These are phyloP conservation scores for Theobroma grandiflorum DNA, from an alignment of 441 rosid genomes.

Conservation along the genomic window DNA sequence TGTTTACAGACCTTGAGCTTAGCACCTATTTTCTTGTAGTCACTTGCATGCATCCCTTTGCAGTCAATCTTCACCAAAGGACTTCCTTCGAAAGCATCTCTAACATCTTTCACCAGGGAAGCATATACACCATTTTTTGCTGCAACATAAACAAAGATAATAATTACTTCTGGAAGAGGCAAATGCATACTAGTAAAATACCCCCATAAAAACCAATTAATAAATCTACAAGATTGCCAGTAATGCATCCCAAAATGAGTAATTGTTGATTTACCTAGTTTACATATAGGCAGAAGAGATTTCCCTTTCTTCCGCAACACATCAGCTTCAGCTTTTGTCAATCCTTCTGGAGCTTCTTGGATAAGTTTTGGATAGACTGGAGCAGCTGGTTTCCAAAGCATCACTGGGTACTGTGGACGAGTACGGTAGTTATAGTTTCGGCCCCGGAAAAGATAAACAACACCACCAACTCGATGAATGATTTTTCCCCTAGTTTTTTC, in stretches of 20 bases:
- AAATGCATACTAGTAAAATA: not conserved
- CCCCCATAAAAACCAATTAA: not conserved
- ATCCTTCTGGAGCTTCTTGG: slow-evolving; percentile 87
- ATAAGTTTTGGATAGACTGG: slow-evolving; percentile 95
- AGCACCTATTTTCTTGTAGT: slow-evolving; percentile 93
- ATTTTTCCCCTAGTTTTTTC: slow-evolving; percentile 87
- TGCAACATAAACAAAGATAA: slow-evolving; percentile 43
- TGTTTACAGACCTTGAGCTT: slow-evolving; percentile 74
- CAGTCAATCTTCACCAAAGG: slow-evolving; percentile 83
- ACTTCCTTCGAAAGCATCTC: slow-evolving; percentile 88
- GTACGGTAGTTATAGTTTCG: slow-evolving; percentile 78
- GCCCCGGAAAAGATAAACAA: slow-evolving; percentile 85
- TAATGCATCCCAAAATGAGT: not conserved
- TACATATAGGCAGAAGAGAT: slow-evolving; percentile 80
- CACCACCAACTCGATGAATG: slow-evolving; percentile 80
- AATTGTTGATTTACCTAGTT: slow-evolving; percentile 59
- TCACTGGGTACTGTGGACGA: slow-evolving; percentile 82
- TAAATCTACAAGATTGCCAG: not conserved
- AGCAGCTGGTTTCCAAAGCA: slow-evolving; percentile 98
- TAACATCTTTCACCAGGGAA: slow-evolving; percentile 78
- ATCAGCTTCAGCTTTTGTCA: slow-evolving; percentile 77
- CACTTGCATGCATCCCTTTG: slow-evolving; percentile 80
- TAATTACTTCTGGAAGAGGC: not conserved
- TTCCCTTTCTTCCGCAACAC: slow-evolving; percentile 71
- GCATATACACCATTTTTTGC: slow-evolving; percentile 89